These are phyloP conservation scores for Sphagnum tenellum DNA, from an alignment of 225 moss, liverwort and hornwort genomes.

Conservation along the genomic window DNA sequence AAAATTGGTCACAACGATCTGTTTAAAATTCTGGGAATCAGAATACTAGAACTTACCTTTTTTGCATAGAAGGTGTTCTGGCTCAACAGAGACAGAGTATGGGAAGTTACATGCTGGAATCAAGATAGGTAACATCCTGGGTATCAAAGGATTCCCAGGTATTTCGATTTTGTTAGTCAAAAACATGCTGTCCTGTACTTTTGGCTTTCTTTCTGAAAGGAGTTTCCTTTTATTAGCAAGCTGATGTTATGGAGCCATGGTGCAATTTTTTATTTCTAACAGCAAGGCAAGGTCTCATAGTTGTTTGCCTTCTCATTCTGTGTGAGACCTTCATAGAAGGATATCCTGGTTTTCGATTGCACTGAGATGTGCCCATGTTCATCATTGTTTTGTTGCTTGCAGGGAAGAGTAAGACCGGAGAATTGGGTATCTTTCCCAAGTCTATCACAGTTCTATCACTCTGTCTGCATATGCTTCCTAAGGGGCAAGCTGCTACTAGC, in stretches of 20 bases:
- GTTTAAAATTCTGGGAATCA: too few relatives aligned
- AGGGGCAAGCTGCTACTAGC: slow-evolving; percentile 19
- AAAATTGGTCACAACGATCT: too few relatives aligned
- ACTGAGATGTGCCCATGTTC: not conserved
- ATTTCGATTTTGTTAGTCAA: too few relatives aligned
- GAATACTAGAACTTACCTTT: too few relatives aligned
- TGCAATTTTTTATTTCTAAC: too few relatives aligned
- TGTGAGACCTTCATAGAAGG: too few relatives aligned
- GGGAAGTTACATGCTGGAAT: slow-evolving; percentile 54
- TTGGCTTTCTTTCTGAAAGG: too few relatives aligned
- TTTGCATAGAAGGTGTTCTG: slow-evolving; percentile 14
- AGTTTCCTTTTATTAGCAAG: too few relatives aligned
- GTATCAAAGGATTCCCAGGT: slow-evolving; percentile 83
- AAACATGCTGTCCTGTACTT: too few relatives aligned
- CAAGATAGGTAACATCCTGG: slow-evolving; percentile 90
- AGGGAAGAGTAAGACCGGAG: slow-evolving; percentile 74
- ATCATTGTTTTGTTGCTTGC: slow-evolving; percentile 5
- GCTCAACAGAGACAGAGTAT: slow-evolving; percentile 45
- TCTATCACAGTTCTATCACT: slow-evolving; percentile 69
- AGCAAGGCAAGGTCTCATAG: too few relatives aligned
- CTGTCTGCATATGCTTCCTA: slow-evolving; percentile 93
- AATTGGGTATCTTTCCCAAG: slow-evolving; percentile 77
- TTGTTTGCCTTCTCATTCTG: too few relatives aligned
- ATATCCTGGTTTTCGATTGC: not conserved
- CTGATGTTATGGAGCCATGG: too few relatives aligned